Percentiles rank a stretch among this genome's conserved stretches.
phyloP scores from a whole-genome alignment of 805 yeast genomes.

The Hyphopichia homilentoma region DNA sequence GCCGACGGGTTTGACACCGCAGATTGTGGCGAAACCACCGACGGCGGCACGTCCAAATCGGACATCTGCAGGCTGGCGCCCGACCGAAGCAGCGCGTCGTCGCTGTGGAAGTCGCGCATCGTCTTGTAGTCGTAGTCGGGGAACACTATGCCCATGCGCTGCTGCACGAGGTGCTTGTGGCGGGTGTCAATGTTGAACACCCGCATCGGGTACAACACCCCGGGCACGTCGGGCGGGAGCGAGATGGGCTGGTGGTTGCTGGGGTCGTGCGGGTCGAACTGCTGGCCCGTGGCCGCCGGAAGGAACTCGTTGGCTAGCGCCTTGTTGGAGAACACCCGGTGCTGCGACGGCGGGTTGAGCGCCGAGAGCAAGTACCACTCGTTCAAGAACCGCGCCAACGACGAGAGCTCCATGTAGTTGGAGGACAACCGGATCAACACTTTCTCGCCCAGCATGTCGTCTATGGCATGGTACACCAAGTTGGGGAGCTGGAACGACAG shows the following conservation, averaged over 20 bases:
- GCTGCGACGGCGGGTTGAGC: slow-evolving; percentile 11
- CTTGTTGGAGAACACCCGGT: slow-evolving; percentile 15
- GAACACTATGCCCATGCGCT: slow-evolving; percentile 19
- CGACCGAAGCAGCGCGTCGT: not conserved
- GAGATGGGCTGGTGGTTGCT: slow-evolving; percentile 15
- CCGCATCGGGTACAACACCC: slow-evolving; percentile 25
- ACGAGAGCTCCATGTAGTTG: slow-evolving; percentile 14
- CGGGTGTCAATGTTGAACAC: slow-evolving; percentile 8
- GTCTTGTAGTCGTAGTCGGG: slow-evolving; percentile 14
- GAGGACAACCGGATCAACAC: slow-evolving; percentile 24
- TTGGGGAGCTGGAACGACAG: slow-evolving; percentile 7
- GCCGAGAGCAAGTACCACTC: slow-evolving; percentile 34
- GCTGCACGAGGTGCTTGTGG: slow-evolving; percentile 7
- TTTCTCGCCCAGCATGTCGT: slow-evolving; percentile 8
- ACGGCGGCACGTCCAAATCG: not conserved
- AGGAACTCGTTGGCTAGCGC: slow-evolving; percentile 10
- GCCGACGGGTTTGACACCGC: not conserved
- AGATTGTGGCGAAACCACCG: not conserved
- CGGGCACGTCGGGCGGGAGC: slow-evolving; percentile 22
- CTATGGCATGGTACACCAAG: slow-evolving; percentile 15
- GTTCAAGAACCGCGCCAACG: slow-evolving; percentile 26
- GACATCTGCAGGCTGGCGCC: no score
- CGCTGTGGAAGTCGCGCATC: slow-evolving; percentile 7
- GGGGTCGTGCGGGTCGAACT: slow-evolving; percentile 3
- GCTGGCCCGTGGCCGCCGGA: slow-evolving; percentile 2